Evolutionary conservation across 345 rosid species (phyloP).

Genomic region (Cardamine resedifolia): DNA sequence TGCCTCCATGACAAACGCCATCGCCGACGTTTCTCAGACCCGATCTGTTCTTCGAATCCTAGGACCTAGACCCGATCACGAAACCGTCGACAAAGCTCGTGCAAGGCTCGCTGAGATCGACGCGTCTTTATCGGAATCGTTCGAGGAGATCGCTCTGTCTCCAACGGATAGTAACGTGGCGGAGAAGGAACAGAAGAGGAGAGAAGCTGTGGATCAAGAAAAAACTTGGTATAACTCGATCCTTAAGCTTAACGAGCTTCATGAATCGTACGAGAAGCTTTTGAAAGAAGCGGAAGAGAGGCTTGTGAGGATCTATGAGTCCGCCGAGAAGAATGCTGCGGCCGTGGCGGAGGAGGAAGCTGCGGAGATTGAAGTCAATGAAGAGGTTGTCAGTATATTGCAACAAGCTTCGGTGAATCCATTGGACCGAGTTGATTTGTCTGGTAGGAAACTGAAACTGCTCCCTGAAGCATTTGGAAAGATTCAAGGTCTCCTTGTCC

Average conservation of each 20-base stretch:
- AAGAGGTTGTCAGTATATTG: conserved; percentile 62
- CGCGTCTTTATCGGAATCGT: conserved; percentile 51
- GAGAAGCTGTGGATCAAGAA: conserved; percentile 61
- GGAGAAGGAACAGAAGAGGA: conserved; percentile 60
- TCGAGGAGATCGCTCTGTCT: conserved; percentile 73
- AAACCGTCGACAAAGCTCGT: conserved; percentile 74
- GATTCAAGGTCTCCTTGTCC: conserved; percentile 58
- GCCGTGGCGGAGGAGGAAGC: conserved; percentile 32
- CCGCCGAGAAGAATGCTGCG: conserved; percentile 42
- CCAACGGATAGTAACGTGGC: conserved; percentile 52
- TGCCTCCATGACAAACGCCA: conserved; percentile 71
- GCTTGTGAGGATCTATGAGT: conserved; percentile 68
- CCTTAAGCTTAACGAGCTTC: conserved; percentile 78
- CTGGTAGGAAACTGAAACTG: conserved; percentile 50
- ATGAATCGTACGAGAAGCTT: conserved; percentile 68
- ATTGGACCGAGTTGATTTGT: conserved; percentile 71
- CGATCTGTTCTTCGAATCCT: conserved; percentile 76
- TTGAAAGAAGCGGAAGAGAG: conserved; percentile 77
- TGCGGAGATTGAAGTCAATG: conserved; percentile 44
- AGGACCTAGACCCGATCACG: conserved; percentile 94
- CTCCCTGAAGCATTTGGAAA: conserved; percentile 87
- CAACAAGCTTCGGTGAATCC: conserved; percentile 53
- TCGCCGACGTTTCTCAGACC: conserved; percentile 74
- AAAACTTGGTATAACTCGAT: conserved; percentile 48
- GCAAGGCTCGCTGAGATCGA: conserved; percentile 63